Base-by-base conservation (phyloP, 176 grass and related monocot genomes). In the Triticum monococcum region DNA sequence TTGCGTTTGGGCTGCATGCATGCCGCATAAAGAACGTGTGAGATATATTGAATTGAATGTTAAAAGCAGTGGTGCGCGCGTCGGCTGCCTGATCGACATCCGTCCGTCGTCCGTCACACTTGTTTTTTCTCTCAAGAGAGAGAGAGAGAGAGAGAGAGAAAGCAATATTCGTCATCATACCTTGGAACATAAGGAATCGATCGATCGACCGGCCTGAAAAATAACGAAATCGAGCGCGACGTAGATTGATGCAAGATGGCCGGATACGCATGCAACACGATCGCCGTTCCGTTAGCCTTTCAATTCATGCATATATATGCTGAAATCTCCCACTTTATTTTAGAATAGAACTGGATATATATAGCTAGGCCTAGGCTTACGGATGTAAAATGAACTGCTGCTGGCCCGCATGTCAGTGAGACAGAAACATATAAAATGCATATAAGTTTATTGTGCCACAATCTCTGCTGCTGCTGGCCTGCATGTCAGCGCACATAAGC, bases 171-270 rank as follows among this genome's bases (percentile, higher is more conserved):
- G 65, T 82, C 52, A 80, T 86, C 54, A 82, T 87, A 74, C 75
- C 89, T 90, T 90, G 75, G 72, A 74, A 90, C 25, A 60, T 12
- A 87, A 90, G 89, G 75, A 79, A 76, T 54, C 25, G 25, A 20
- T 31, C 13, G 25, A 20, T 31, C 13, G 26, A 9, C 0, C 14
- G 23, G 50, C 50, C 50, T 54, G 50, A 54, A 87, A 87, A 65
- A 87, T 83, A 87, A 90, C 84, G 81, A 82, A 86, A 59, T 59
- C 31, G 85, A 90, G 43, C 60, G 65, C 4, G 74, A 83, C 56
- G 41, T 76, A 22, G 56, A 59, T 59, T 59, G 56, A n/a, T 38
- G 45, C 5, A 48, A 4, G 12, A 50, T 69, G 11, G 48, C 61
- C 35, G 18, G 13, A 60, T 83, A 12, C 13, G 22, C 8, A 18